These are phyloP conservation scores for Annona squamosa DNA, from an alignment of 164 flowering plant genomes.

Conservation along the genomic window DNA sequence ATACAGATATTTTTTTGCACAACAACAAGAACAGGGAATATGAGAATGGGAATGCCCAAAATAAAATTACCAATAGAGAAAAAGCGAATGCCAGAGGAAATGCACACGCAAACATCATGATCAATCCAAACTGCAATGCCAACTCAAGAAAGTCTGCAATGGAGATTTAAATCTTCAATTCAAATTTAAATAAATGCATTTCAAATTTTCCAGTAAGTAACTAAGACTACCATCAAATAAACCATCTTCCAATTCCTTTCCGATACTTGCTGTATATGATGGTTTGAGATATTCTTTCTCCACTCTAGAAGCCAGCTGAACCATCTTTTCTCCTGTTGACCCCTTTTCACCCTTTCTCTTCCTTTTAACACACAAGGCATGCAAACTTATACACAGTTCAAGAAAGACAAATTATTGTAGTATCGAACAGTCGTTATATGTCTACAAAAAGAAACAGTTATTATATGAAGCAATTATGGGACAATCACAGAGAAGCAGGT, in stretches of 20 bases:
- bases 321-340: conserved; percentile 31
- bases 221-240: conserved; percentile 70
- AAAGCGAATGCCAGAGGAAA: conserved; percentile 84
- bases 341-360: conserved; percentile 55
- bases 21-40: background rate
- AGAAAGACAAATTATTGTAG: background rate
- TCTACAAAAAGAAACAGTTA: conserved; percentile 1
- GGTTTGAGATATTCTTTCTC: conserved; percentile 92
- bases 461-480: background rate
- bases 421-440: background rate
- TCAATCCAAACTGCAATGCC: conserved; percentile 93
- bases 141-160: conserved; percentile 78
- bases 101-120: conserved; percentile 99
- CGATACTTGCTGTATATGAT: conserved; percentile 73
- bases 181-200: background rate
- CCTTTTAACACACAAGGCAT: conserved; percentile 21
- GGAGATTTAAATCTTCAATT: background rate
- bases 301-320: conserved; percentile 55
- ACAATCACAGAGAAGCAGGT: conserved; percentile 3
- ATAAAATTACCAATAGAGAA: conserved; percentile 53
- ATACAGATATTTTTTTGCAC: background rate
- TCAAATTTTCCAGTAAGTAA: background rate
- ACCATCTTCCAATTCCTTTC: conserved; percentile 89
- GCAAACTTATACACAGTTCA: background rate
- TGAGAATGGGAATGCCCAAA: background rate